phyloP scores from a whole-genome alignment of 768 basidiomycete species.

The Pseudohyphozyma bogoriensis region DNA sequence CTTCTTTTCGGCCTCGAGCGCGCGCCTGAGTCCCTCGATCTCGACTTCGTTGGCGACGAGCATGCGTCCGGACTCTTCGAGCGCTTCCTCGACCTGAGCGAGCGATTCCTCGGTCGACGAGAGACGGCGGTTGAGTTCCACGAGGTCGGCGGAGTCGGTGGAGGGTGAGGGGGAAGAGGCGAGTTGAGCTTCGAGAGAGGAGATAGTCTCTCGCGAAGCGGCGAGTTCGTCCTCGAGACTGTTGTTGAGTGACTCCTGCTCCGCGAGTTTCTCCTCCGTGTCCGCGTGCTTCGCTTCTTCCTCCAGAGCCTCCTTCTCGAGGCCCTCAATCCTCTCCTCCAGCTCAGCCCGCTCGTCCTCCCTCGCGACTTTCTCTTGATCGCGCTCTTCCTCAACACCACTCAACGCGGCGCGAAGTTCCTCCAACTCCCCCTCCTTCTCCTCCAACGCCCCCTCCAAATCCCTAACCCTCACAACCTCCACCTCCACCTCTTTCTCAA shows the following conservation, averaged over 20 bases:
- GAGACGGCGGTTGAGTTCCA: conserved; percentile 6
- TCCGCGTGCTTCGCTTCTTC: background rate
- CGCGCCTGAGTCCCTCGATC: conserved; percentile 3
- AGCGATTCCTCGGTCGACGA: conserved; percentile 7
- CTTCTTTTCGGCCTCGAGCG: conserved; percentile 18
- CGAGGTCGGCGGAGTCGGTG: background rate
- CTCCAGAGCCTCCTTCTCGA: conserved; percentile 6
- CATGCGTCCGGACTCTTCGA: conserved; percentile 23
- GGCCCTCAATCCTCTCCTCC: conserved; percentile 9
- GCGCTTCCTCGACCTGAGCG: conserved; percentile 22
- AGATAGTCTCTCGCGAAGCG: too few relatives aligned
- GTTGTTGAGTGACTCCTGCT: conserved; percentile 5
- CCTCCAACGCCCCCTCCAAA: background rate
- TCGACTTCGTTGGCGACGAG: conserved; percentile 22
- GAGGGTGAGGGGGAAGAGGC: too few relatives aligned
- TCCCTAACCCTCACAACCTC: conserved; percentile 13
- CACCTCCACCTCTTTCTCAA: background rate
- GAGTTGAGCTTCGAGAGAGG: too few relatives aligned
- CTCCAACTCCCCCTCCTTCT: conserved; percentile 22
- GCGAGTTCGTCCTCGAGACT: conserved; percentile 16
- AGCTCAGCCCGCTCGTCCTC: background rate
- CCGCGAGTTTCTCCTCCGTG: conserved; percentile 6
- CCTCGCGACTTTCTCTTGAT: background rate
- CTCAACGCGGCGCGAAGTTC: conserved; percentile 5
- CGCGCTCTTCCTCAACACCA: conserved; percentile 1